Percentiles rank a stretch among this genome's conserved stretches.
Conservation (phyloP, 768 basidiomycete species). For the Trametes cubensis region DNA sequence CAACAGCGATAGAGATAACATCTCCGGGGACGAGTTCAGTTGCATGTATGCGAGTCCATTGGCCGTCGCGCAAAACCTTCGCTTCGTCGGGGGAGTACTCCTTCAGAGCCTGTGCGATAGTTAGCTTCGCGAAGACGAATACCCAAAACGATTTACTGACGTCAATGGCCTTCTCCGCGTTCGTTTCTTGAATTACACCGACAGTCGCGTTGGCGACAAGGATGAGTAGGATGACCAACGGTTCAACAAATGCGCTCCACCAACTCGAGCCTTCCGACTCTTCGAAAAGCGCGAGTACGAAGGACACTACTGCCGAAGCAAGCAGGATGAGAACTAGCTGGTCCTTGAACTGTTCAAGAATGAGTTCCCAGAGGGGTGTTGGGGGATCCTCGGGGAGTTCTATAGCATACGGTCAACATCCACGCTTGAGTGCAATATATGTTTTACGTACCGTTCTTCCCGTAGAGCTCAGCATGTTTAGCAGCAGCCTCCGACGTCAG, state of each 20-base stretch:
- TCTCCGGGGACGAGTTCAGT: conserved; percentile 94
- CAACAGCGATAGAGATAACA: conserved; percentile 87
- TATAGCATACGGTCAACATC: conserved; percentile 35
- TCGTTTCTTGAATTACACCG: conserved; percentile 95
- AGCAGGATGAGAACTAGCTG: conserved; percentile 97
- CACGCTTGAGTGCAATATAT: background rate
- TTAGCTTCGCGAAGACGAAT: conserved; percentile 2
- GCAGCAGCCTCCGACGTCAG: conserved; percentile 67
- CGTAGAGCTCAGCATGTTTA: conserved; percentile 77
- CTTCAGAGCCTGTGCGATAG: conserved; percentile 73
- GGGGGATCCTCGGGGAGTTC: conserved; percentile 91
- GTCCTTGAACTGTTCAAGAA: conserved; percentile 99
- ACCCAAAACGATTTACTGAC: conserved; percentile 51
- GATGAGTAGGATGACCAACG: conserved; percentile 92
- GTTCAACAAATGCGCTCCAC: conserved; percentile 92
- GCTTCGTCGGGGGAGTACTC: conserved; percentile 98
- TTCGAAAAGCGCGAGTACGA: conserved; percentile 89
- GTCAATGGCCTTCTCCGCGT: conserved; percentile 96
- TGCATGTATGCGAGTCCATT: conserved; percentile 74
- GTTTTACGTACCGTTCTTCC: conserved; percentile 71
- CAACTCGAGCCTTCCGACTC: conserved; percentile 65
- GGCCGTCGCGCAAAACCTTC: conserved; percentile 79
- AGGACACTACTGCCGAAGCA: conserved; percentile 90
- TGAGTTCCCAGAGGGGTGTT: conserved; percentile 90
- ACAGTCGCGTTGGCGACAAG: conserved; percentile 97